Evolutionary conservation across 2,329 filamentous ascomycete species (phyloP), one percentile per base, ranked within the genome.

Genomic region (Epichloe baconii): DNA sequence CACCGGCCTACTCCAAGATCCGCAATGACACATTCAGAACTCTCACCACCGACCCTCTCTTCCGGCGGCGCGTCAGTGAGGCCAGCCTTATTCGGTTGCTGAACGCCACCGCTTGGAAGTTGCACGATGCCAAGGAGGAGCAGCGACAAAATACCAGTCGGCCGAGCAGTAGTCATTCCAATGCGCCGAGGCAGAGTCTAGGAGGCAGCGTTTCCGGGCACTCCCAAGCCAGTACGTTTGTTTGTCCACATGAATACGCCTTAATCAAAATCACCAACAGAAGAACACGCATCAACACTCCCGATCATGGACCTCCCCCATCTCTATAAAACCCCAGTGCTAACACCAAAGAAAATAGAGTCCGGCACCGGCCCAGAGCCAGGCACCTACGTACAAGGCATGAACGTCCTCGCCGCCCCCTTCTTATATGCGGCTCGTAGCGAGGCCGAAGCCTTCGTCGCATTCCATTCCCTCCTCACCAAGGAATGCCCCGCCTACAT

Each of bases 11-110:
- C 71, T 82, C 88, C 61, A 98, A 98, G 71, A 98, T 98, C 64
- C 87, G 90, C 65, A 96, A 98, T 69, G 93, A 98, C 67, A 96
- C 93, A 41, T 97, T 97, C 67, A 88, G 93, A 60, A 98, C 93
- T 0, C 76, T 98, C 50, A 93, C 93, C 35, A 96, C 91, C 48
- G 93, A 98, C 62, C 90, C 91, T n/a, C 80, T 98, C 37, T 98
- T 97, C 74, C 87, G 93, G 55, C 83, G 93, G 35, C 85, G 91
- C 52, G 93, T 98, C 53, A 95, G 88, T 52, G 93, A 98, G 68
- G 94, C 94, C 54, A 95, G 87, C 66, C 72, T 98, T 42, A 97
- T 95, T 54, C 86, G 93, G 12, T 78, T 98, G 4, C 79, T 98
- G 53, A 98, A 98, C 65, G 93, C 93, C 23, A 82, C 95, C 44